Conservation (phyloP, 2,329 filamentous ascomycete genomes). For the Clarireedia sp. region DNA sequence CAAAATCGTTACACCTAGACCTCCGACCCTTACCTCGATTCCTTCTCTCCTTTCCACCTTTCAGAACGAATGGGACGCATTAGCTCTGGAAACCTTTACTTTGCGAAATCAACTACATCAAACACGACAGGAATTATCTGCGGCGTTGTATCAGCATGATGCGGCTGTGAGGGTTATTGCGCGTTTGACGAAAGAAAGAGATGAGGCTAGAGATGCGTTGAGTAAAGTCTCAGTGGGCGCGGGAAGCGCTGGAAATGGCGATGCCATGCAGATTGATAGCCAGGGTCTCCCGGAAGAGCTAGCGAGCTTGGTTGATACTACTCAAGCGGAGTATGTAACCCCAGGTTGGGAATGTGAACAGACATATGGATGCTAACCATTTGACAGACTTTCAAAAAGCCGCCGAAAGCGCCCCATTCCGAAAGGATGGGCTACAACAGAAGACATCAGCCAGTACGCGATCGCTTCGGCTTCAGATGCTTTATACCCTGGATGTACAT, state of each 20-base stretch:
- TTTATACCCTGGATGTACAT: constrained; percentile 50
- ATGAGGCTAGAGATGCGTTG: constrained; percentile 84
- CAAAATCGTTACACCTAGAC: constrained; percentile 77
- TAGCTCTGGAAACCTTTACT: constrained; percentile 86
- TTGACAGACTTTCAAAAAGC: constrained; percentile 66
- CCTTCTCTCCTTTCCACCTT: constrained; percentile 89
- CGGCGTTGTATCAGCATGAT: constrained; percentile 93
- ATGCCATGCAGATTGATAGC: constrained; percentile 89
- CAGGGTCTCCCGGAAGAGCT: constrained; percentile 68
- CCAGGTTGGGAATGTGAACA: background rate
- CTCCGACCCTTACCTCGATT: constrained; percentile 91
- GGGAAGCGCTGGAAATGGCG: constrained; percentile 49
- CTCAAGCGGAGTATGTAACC: constrained; percentile 64
- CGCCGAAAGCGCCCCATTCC: constrained; percentile 86
- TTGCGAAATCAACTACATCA: constrained; percentile 82
- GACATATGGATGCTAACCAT: constrained; percentile 11
- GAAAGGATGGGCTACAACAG: constrained; percentile 72
- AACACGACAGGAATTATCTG: constrained; percentile 87
- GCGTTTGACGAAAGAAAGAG: constrained; percentile 78
- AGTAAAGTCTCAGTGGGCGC: constrained; percentile 73
- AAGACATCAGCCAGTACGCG: constrained; percentile 57
- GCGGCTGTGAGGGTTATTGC: constrained; percentile 94
- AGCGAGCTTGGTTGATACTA: constrained; percentile 65
- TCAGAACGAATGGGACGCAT: constrained; percentile 96
- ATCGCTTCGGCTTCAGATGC: constrained; percentile 45